phyloP scores from a whole-genome alignment of 495 filamentous ascomycete genomes.

The Peziza echinospora region DNA sequence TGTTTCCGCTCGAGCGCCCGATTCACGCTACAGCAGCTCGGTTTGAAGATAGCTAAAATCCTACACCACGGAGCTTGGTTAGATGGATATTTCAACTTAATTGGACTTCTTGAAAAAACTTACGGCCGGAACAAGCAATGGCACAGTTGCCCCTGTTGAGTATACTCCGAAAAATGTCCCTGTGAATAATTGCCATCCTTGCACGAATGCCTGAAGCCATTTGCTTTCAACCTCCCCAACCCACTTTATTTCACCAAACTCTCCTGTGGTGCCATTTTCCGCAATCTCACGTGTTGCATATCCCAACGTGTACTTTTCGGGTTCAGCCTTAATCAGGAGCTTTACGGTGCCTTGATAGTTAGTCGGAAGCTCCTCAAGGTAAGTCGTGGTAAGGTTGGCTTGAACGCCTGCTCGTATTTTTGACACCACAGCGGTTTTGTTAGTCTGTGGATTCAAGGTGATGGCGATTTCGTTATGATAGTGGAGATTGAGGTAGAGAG shows the following conservation, averaged over 20 bases:
- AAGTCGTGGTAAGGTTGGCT: not conserved
- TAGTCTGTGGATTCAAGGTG: slow-evolving; percentile 6
- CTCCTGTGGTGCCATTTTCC: slow-evolving; percentile 3
- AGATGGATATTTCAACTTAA: not conserved
- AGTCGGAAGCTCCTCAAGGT: slow-evolving; percentile 1
- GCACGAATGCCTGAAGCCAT: not conserved
- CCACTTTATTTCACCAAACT: slow-evolving; percentile 5
- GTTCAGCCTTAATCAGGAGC: slow-evolving; percentile 10
- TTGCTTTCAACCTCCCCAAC: not conserved
- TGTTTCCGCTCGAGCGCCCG: too few species aligned
- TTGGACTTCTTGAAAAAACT: not conserved
- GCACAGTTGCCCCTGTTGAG: slow-evolving; percentile 3
- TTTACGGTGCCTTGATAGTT: slow-evolving; percentile 5
- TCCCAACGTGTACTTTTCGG: slow-evolving; percentile 8
- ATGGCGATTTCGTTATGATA: slow-evolving; percentile 10
- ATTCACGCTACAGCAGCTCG: not conserved
- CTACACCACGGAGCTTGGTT: not conserved
- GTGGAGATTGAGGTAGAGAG: slow-evolving; percentile 8
- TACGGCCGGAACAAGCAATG: not conserved
- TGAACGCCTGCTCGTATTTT: slow-evolving; percentile 1
- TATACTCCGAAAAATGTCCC: slow-evolving; percentile 13
- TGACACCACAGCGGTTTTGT: slow-evolving; percentile 4
- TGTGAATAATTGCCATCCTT: slow-evolving; percentile 9
- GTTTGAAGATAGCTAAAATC: not conserved
- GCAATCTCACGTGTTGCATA: slow-evolving; percentile 4